Base-by-base conservation (phyloP, 768 basidiomycete species). In the Candolleomyces efflorescens region DNA sequence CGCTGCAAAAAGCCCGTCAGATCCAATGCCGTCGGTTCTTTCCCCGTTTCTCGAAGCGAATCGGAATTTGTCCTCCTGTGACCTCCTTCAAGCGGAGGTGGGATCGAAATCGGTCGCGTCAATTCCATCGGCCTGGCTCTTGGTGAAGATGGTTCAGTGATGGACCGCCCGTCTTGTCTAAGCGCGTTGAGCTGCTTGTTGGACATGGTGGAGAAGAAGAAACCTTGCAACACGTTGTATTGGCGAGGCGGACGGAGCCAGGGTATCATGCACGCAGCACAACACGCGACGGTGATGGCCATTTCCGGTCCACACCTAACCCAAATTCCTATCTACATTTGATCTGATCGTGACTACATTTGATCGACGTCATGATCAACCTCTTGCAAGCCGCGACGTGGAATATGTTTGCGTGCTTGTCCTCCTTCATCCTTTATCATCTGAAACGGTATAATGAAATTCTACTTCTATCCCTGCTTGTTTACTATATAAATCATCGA, bases 1-100 rank as follows among this genome's bases (percentile, higher is more conserved):
- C 83, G 83, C 59, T 85, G 80, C 6, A 92, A 76, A 60, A 77
- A 78, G 50, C 74, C 73, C 71, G 86, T 84, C 24, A 89, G 73
- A 69, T 92, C 88, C 36, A 87, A 68, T 11, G 82, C 75, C 1
- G 65, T 67, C 26, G 65, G 50, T 38, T 53, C 62, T 26, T 60
- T 52, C 24, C 43, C 22, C 3, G 59, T 18, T 20, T 64, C 65
- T 60, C 62, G 65, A 41, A 61, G 23, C 23, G 39, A 45, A 56
- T 24, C 13, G 59, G 54, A 54, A 48, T 48, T 22, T 43, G 23
- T 58, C 43, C 54, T 56, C 46, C 32, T 51, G 37, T 64, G 55
- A 17, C 49, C 22, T 17, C 49, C 17, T 52, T 60, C 18, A 13
- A 56, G 47, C n/a, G 58, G 32, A 32, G 62, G 62, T 11, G 68